Base-by-base conservation (phyloP, 1,284 basidiomycete genomes). In the Porogramme epimiltina region DNA sequence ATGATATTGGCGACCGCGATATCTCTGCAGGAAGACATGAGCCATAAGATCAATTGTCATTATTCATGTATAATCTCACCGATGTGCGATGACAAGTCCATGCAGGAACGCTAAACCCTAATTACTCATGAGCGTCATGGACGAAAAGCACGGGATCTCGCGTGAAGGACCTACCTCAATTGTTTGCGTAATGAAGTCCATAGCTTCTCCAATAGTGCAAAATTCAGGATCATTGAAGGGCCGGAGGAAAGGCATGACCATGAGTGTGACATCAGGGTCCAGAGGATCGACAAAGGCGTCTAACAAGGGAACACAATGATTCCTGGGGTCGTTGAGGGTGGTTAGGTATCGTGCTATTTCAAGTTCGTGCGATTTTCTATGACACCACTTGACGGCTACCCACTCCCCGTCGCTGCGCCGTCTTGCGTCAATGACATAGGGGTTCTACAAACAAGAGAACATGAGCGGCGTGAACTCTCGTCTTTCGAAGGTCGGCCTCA, bases 81-180 rank as follows among this genome's bases (percentile, higher is more conserved):
- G 55, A 52, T 70, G 68, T 3, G 66, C 66, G 1, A 70, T 51
- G 9, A 56, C 42, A 8, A 60, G 52, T 3, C 40, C 38, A 25
- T 70, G 68, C 13, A 70, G 46, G 44, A 66, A 68, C 13, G 24
- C 18, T 36, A 61, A 39, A 25, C 68, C 68, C 67, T 62, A n/a
- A 2, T 13, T 23, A n/a, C 18, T 16, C n/a, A 22, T 45, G 15
- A 41, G 36, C 8, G 16, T 8, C 22, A 15, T 11, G 18, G 25
- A 11, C 18, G 15, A 15, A 3, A 9, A 20, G 5, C 23, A 1
- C 31, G n/a, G 6, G 19, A 6, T 8, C 1, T 43, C 52, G n/a
- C n/a, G n/a, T n/a, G n/a, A n/a, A n/a, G n/a, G n/a, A 9, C 34
- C 8, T 36, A 66, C 67, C 58, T 66, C 62, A 0, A 67, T 48